Conservation (phyloP, 352 stramenopile genomes). For the Phytophthora citrophthora region DNA sequence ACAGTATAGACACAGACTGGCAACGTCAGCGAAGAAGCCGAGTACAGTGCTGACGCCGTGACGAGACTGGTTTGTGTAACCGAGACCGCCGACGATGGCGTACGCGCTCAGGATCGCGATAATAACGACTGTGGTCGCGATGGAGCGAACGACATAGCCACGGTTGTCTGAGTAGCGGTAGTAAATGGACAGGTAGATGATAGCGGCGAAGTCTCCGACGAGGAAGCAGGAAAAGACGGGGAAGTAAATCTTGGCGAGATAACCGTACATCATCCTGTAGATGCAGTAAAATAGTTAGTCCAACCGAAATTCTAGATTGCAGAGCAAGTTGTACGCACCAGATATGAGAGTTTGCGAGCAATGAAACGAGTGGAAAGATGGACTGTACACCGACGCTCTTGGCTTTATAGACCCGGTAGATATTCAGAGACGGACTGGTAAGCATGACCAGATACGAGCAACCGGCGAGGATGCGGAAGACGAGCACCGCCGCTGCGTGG, state of each 20-base stretch:
- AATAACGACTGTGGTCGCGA: slow-evolving; percentile 4
- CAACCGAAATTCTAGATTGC: neutral
- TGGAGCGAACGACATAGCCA: slow-evolving; percentile 22
- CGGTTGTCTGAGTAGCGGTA: slow-evolving; percentile 39
- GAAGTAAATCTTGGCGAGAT: slow-evolving; percentile 43
- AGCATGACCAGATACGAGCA: slow-evolving; percentile 39
- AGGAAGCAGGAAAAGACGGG: slow-evolving; percentile 45
- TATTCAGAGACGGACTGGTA: slow-evolving; percentile 34
- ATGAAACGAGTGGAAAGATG: slow-evolving; percentile 40
- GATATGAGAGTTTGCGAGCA: slow-evolving; percentile 44
- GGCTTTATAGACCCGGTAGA: slow-evolving; percentile 36
- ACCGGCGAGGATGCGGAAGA: slow-evolving; percentile 34
- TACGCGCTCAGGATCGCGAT: slow-evolving; percentile 37
- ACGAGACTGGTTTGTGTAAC: slow-evolving; percentile 34
- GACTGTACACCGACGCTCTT: slow-evolving; percentile 37
- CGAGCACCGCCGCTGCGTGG: slow-evolving; percentile 24
- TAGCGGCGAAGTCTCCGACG: slow-evolving; percentile 32
- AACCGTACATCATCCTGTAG: slow-evolving; percentile 50
- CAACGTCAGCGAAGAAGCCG: slow-evolving; percentile 47
- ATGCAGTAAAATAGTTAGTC: neutral
- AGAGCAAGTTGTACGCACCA: slow-evolving; percentile 23
- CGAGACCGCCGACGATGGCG: slow-evolving; percentile 39
- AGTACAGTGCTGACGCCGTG: slow-evolving; percentile 40
- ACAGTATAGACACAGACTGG: slow-evolving; percentile 50
- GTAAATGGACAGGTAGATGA: slow-evolving; percentile 41